These are phyloP conservation scores for Talaromyces funiculosus DNA, from an alignment of 2,329 filamentous ascomycete species.

Conservation along the genomic window DNA sequence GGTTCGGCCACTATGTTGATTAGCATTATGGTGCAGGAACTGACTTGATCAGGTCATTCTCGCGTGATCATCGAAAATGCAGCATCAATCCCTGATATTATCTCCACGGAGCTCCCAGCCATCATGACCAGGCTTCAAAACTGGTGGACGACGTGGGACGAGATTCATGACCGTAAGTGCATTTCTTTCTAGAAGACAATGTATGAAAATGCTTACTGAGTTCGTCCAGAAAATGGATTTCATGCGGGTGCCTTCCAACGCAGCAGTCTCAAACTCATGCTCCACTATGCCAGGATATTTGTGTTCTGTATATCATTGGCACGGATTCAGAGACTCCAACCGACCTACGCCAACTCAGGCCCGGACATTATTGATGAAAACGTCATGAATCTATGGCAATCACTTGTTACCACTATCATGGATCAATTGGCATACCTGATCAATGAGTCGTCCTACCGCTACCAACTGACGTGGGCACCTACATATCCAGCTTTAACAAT, in stretches of 20 bases:
- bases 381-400: slow-evolving; percentile 27
- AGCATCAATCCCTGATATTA: slow-evolving; percentile 22
- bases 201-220: background rate
- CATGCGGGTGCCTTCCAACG: slow-evolving; percentile 33
- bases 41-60: slow-evolving; percentile 19
- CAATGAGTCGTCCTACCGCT: slow-evolving; percentile 28
- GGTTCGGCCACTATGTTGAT: slow-evolving; percentile 15
- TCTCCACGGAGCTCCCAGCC: slow-evolving; percentile 24
- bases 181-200: background rate
- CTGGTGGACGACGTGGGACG: slow-evolving; percentile 33
- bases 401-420: slow-evolving; percentile 29
- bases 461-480: slow-evolving; percentile 30
- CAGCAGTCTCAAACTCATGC: slow-evolving; percentile 30
- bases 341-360: slow-evolving; percentile 17
- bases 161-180: slow-evolving; percentile 28
- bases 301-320: slow-evolving; percentile 28
- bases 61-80: slow-evolving; percentile 27
- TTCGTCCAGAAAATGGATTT: slow-evolving; percentile 29
- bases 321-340: slow-evolving; percentile 31
- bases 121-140: slow-evolving; percentile 28
- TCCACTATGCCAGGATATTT: slow-evolving; percentile 30
- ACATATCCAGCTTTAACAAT: slow-evolving; percentile 32
- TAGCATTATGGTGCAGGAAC: background rate
- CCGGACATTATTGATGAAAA: slow-evolving; percentile 21
- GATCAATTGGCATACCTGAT: slow-evolving; percentile 29